Evolutionary conservation across 345 rosid genomes (phyloP), one percentile per base, ranked within the genome.

Genomic region (Isatis tinctoria): DNA sequence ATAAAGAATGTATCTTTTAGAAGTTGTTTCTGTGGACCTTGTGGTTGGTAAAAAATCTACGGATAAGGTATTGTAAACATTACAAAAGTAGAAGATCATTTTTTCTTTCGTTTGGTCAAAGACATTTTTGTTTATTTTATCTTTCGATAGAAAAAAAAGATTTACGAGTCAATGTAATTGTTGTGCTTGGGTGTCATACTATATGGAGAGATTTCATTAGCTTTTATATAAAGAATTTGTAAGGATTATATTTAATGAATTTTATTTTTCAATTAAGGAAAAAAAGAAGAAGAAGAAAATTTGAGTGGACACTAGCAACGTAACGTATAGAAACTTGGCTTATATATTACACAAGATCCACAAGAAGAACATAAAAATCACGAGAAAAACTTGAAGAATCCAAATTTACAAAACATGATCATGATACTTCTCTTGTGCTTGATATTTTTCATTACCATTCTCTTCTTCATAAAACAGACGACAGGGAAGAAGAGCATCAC

Each of bases 381-480:
- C 39, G 32, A 73, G 77, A 65, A 74, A 35, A 53, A n/a, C 20
- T 49, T 60, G 74, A 68, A 65, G 71, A 67, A 74, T 13, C 43
- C 16, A 48, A 48, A 39, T 0, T 6, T 10, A 18, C 36, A 67
- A 74, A 74, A 9, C 0, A 73, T 65, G 71, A 26, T 74, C 47
- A 67, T 74, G 56, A 74, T 75, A 43, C 49, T 69, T 33, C 22
- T 69, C 64, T 52, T 52, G 39, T 69, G 58, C 65, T 33, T 27
- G 2, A 35, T 75, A 24, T 0, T 61, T 61, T 53, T 43, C 59
- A 11, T 75, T 26, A 33, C 74, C 26, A 61, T 44, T 53, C 65
- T 61, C 24, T 62, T 61, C 47, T 33, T 62, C 3, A 75, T 28
- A 8, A 74, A 61, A 24, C 39, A 32, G 57, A 20, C 6, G 16